A percentile compares a stretch with the other conserved stretches of the same genome.
These are phyloP conservation scores for Rhizopus sp. DNA, from an alignment of 371 early-diverging fungal genomes.

Conservation along the genomic window DNA sequence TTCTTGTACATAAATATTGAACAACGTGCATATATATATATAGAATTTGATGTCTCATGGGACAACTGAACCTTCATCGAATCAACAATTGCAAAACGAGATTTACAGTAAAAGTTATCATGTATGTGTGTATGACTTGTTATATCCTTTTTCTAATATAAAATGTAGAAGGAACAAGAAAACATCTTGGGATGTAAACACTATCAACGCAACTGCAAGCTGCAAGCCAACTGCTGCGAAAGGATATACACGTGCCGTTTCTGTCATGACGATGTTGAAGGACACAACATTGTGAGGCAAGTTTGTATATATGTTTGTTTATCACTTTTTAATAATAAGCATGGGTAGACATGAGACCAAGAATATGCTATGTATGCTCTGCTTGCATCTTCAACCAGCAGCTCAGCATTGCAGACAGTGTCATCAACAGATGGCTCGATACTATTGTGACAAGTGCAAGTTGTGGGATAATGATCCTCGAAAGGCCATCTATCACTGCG, in stretches of 20 bases:
- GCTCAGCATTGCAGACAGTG: conserved; percentile 78
- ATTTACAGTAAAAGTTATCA: conserved; percentile 48
- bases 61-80: conserved; percentile 33
- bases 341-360: conserved; percentile 75
- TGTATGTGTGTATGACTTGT: conserved; percentile 30
- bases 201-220: conserved; percentile 85
- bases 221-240: conserved; percentile 93
- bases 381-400: conserved; percentile 80
- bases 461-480: conserved; percentile 88
- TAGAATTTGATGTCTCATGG: conserved; percentile 35
- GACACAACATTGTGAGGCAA: conserved; percentile 88
- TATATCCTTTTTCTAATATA: background rate
- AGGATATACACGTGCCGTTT: conserved; percentile 91
- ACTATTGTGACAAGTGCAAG: conserved; percentile 94
- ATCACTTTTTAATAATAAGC: no score
- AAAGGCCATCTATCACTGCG: conserved; percentile 90
- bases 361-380: conserved; percentile 94
- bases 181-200: conserved; percentile 87
- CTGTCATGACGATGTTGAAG: conserved; percentile 92
- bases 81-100: conserved; percentile 28
- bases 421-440: conserved; percentile 62
- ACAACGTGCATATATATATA: background rate
- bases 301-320: no score
- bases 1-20: no score
- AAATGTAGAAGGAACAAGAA: conserved; percentile 18